These are phyloP conservation scores for Podila verticillata DNA, from an alignment of 192 early-diverging fungal genomes.

Conservation along the genomic window DNA sequence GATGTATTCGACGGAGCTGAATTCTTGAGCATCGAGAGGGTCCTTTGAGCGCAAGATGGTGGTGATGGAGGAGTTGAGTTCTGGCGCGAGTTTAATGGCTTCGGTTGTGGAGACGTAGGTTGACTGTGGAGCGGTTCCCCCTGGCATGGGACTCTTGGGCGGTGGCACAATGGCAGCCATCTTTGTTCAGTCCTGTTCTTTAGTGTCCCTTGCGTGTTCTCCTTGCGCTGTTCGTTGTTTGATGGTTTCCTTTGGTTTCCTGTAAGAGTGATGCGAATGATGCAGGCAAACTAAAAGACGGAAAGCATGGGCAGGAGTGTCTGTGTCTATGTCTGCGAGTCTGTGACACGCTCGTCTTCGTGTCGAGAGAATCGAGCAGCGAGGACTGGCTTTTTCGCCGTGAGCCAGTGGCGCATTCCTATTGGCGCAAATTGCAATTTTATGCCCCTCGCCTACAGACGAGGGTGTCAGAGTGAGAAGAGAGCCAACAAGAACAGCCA, in stretches of 20 bases:
- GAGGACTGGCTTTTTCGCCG: background rate
- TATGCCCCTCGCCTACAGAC: background rate
- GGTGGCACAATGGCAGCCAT: background rate
- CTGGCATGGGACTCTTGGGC: slow-evolving; percentile 13
- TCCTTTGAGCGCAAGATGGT: slow-evolving; percentile 65
- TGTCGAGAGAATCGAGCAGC: background rate
- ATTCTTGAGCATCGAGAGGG: slow-evolving; percentile 74
- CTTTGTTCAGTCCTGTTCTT: background rate
- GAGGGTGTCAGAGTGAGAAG: background rate
- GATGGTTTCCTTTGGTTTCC: too few relatives aligned
- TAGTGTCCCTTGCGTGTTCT: too few relatives aligned
- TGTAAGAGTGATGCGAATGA: too few relatives aligned
- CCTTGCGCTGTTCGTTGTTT: too few relatives aligned
- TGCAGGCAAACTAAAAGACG: too few relatives aligned
- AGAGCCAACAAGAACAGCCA: background rate
- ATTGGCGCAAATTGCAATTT: slow-evolving; percentile 20
- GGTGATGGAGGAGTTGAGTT: slow-evolving; percentile 66
- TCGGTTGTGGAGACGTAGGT: slow-evolving; percentile 37
- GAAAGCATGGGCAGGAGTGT: too few relatives aligned
- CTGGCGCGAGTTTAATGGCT: slow-evolving; percentile 57
- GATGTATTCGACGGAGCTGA: slow-evolving; percentile 80
- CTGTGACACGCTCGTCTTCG: background rate
- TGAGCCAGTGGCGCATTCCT: slow-evolving; percentile 31
- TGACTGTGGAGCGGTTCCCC: background rate
- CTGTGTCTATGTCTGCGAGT: too few relatives aligned